These are phyloP conservation scores for Penicillium freii DNA, from an alignment of 2,329 filamentous ascomycete species.

Conservation along the genomic window DNA sequence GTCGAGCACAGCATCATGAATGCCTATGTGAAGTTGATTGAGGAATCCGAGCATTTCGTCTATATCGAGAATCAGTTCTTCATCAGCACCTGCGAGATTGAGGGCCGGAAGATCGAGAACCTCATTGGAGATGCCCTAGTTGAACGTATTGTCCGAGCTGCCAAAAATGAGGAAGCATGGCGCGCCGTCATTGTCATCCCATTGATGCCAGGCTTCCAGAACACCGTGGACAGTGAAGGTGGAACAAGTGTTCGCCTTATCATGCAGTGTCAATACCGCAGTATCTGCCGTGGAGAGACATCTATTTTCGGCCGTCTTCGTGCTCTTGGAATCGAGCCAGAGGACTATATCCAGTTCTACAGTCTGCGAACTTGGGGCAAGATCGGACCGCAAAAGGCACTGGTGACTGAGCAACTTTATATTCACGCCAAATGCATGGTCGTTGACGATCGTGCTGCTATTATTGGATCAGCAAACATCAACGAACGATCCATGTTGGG, in stretches of 20 bases:
- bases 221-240: conserved; percentile 89
- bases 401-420: conserved; percentile 95
- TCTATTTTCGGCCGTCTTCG: conserved; percentile 88
- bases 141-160: conserved; percentile 81
- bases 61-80: conserved; percentile 99
- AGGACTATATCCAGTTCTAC: conserved; percentile 95
- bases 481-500: conserved; percentile 97
- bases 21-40: conserved; percentile 91
- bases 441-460: conserved; percentile 85
- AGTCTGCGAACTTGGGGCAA: conserved; percentile 88
- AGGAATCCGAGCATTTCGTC: conserved; percentile 92
- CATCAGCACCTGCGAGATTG: conserved; percentile 85
- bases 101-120: conserved; percentile 85
- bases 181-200: conserved; percentile 86
- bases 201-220: conserved; percentile 97
- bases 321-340: conserved; percentile 78
- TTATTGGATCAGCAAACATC: conserved; percentile 98
- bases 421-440: conserved; percentile 98
- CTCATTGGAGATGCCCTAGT: conserved; percentile 92
- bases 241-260: conserved; percentile 93
- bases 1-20: conserved; percentile 94
- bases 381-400: conserved; percentile 74
- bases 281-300: conserved; percentile 86
- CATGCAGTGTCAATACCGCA: conserved; percentile 94
- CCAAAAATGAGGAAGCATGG: conserved; percentile 84